Base-by-base conservation (phyloP, 164 flowering plant genomes). In the Chimonanthus salicifolius region DNA sequence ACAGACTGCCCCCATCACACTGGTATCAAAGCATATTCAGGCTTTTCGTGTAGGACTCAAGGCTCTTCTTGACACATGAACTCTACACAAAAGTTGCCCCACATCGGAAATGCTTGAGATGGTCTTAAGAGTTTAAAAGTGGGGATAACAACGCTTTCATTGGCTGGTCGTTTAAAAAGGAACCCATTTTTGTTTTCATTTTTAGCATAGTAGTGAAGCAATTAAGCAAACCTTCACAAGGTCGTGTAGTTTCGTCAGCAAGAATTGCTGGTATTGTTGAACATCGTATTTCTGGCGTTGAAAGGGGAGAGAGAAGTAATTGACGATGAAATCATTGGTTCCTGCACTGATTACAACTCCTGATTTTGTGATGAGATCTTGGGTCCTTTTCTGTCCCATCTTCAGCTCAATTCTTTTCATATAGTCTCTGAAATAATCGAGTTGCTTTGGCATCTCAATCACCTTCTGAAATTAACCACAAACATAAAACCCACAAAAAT, bases 301-400 rank as follows among this genome's bases (percentile, higher is more conserved):
- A 47, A 80, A 5, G 10, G 86, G 83, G 6, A 80, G 11, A 4
- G 60, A 20, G 33, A 72, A 84, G 77, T 85, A 87, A 69, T 77
- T 84, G 49, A 80, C 44, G 7, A 81, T 62, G 68, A 81, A 81
- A 66, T 87, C 88, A 13, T 87, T 87, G 45, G 88, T 81, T 18
- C 87, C 88, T 2, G 77, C 74, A 46, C 87, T 80, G 7, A 85
- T 46, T 3, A 84, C 21, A 8, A 74, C 71, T 0, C 67, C 45
- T 0, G 87, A 72, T 7, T 11, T 44, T 6, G 18, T 58, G 48
- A 75, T 70, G 43, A 49, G 72, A 15, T 51, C 63, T 8, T 51
- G 44, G 15, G 77, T 9, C 8, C 63, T 43, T 33, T 62, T 54
- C 69, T 64, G 58, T 54, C 75, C 75, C 5, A 67, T 54, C 58